Evolutionary conservation across 2,329 filamentous ascomycete genomes (phyloP), one percentile per base, ranked within the genome.

Genomic region (Endothia cerciana): DNA sequence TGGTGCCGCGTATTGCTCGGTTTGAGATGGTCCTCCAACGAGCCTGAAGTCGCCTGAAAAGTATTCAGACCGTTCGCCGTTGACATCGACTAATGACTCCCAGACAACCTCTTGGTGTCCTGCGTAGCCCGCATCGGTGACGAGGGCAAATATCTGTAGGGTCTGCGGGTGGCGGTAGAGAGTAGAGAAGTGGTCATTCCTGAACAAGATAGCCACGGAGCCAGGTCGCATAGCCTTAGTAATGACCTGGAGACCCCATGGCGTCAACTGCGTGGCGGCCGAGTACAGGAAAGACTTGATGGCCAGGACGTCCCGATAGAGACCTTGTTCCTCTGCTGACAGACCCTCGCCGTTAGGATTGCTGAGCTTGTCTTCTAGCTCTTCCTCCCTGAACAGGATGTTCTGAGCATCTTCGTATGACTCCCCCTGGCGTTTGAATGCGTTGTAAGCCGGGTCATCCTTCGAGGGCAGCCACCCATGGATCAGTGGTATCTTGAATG

Each of bases 121-220:
- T 13, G 91, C 89, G 73, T 97, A 99, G 0, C 95, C 95, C 33
- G 93, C 91, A 74, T 99, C 95, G 0, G 95, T 98, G 17, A 99
- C 93, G 3, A 99, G 81, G 0, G 91, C 93, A 69, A 94, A 86
- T 1, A 98, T 83, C 70, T 91, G 85, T 49, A 87, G 83, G 0
- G 89, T 92, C 55, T 89, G 81, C 0, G 94, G 93, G 72, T 98
- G 93, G 68, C 94, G 92, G 77, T 97, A 97, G 0, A 99, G 77
- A 0, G 94, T 98, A 51, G 93, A 93, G 74, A 99, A 99, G 75
- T 99, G 95, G 74, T 99, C 94, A 72, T 99, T 99, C 33, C 95
- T 88, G 80, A 99, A 99, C 1, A 99, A 79, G 60, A 99, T 98
- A 0, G 92, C 92, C 68, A 97, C 87, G 1, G 91, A 88, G 1